These are phyloP conservation scores for Cladobotryum mycophilum DNA, from an alignment of 2,329 filamentous ascomycete species.

Conservation along the genomic window DNA sequence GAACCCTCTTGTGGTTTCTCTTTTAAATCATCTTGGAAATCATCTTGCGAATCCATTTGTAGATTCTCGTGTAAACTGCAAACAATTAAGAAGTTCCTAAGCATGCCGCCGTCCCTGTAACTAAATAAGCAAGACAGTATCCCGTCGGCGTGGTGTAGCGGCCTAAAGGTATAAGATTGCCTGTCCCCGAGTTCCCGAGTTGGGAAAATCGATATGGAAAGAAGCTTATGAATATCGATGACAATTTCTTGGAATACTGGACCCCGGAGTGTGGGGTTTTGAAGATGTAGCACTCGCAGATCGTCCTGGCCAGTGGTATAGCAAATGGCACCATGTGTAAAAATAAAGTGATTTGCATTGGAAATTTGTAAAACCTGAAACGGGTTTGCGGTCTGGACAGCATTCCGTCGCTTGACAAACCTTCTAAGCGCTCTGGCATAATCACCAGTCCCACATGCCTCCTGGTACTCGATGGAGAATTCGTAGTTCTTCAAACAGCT, in stretches of 20 bases:
- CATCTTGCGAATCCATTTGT: no score
- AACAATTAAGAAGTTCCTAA: slow-evolving; percentile 47
- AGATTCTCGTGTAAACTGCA: slow-evolving; percentile 32
- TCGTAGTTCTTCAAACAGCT: slow-evolving; percentile 11
- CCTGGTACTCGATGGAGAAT: slow-evolving; percentile 18
- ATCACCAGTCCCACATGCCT: slow-evolving; percentile 14
- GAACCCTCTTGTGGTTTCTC: slow-evolving; percentile 9
- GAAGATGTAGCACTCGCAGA: slow-evolving; percentile 55
- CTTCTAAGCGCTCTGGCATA: slow-evolving; percentile 39
- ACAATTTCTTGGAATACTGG: slow-evolving; percentile 46
- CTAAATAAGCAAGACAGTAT: slow-evolving; percentile 54
- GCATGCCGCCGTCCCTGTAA: slow-evolving; percentile 26
- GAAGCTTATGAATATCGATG: slow-evolving; percentile 43
- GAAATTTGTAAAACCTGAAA: slow-evolving; percentile 52
- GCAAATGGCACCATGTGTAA: slow-evolving; percentile 57
- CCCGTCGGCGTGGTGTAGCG: slow-evolving; percentile 51
- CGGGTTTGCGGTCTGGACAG: slow-evolving; percentile 55
- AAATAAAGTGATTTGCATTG: slow-evolving; percentile 57
- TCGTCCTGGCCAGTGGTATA: slow-evolving; percentile 44
- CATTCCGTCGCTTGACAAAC: slow-evolving; percentile 53
- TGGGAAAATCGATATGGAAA: slow-evolving; percentile 20
- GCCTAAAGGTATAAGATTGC: slow-evolving; percentile 41
- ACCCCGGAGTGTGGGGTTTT: slow-evolving; percentile 33
- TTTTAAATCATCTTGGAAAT: no score
- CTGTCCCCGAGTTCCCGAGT: slow-evolving; percentile 29